Conservation (phyloP, 768 basidiomycete genomes). For the Leccinum obscurum region DNA sequence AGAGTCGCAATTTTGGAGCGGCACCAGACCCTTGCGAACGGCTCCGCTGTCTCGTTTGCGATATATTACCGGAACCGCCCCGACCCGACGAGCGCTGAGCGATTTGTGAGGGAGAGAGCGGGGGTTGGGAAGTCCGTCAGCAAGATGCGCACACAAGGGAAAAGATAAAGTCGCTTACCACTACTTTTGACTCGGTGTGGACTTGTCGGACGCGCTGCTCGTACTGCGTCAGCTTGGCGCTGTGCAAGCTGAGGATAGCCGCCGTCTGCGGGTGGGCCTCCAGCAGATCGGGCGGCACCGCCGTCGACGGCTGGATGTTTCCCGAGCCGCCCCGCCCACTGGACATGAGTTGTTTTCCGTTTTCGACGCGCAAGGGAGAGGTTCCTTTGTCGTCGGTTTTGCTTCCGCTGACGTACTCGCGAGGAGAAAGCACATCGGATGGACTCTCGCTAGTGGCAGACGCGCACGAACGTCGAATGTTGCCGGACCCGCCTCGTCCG, state of each 20-base stretch:
- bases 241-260: slow-evolving; percentile 22
- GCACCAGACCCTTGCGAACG: slow-evolving; percentile 5
- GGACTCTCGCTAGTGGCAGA: not conserved
- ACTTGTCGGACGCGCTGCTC: slow-evolving; percentile 17
- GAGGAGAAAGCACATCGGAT: not conserved
- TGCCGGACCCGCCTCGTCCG: slow-evolving; percentile 28
- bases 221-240: slow-evolving; percentile 12
- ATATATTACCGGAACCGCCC: slow-evolving; percentile 31
- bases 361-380: not conserved
- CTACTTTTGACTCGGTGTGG: slow-evolving; percentile 16
- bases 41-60: slow-evolving; percentile 7
- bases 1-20: slow-evolving; percentile 6
- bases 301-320: slow-evolving; percentile 18
- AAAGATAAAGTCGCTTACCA: slow-evolving; percentile 17
- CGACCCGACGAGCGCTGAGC: slow-evolving; percentile 28
- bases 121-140: not conserved
- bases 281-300: not conserved
- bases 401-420: not conserved
- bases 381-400: slow-evolving; percentile 1
- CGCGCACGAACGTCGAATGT: slow-evolving; percentile 10
- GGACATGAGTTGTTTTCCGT: slow-evolving; percentile 15
- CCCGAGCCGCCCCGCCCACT: slow-evolving; percentile 29
- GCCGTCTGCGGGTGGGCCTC: slow-evolving; percentile 26
- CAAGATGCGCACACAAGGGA: not conserved
- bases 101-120: not conserved